Base-by-base conservation (phyloP, 495 filamentous ascomycete genomes). In the Cladorrhinum samala region DNA sequence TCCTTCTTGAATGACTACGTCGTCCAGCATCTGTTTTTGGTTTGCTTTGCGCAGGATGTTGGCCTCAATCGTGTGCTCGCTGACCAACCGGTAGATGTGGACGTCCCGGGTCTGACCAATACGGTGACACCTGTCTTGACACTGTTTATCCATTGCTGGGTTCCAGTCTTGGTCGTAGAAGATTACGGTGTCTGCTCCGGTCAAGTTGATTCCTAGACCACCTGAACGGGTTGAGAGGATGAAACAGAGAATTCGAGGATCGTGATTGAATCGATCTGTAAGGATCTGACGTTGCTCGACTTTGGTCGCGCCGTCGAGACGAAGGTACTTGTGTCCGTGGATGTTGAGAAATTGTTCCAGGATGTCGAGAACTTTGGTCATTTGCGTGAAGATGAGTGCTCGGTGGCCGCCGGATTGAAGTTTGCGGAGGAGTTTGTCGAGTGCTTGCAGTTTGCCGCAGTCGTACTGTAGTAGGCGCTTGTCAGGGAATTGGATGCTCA, bases 111-210 rank as follows among this genome's bases (percentile, higher is more conserved):
- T 97, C 69, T 99, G 94, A 2, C 94, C 94, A 61, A 99, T 99
- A 48, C 94, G 91, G 68, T 99, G 94, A 57, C 88, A 92, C 57
- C 94, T 86, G 65, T 99, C 94, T 70, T 97, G 94, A 65, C 94
- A 99, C 68, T 99, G 94, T 63, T 96, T 96, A 69, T 99, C 94
- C 94, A 99, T 99, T 9, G 94, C 94, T 0, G 94, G 94, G 59
- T 99, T 99, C 94, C 94, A 99, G 70, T 99, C 94, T 40, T 96
- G 81, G 67, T 99, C 94, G 71, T 99, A 99, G 72, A 99, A 99
- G 62, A 99, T 97, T 62, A 99, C 94, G 0, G 93, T 95, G 68
- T 96, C 93, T 20, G 94, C 94, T 27, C 93, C 94, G 0, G 93
- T 97, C 14, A 99, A 74, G 62, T 98, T 98, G 71, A 95, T 96